These are phyloP conservation scores for Diaporthe longicolla DNA, from an alignment of 2,329 filamentous ascomycete species.

Conservation along the genomic window DNA sequence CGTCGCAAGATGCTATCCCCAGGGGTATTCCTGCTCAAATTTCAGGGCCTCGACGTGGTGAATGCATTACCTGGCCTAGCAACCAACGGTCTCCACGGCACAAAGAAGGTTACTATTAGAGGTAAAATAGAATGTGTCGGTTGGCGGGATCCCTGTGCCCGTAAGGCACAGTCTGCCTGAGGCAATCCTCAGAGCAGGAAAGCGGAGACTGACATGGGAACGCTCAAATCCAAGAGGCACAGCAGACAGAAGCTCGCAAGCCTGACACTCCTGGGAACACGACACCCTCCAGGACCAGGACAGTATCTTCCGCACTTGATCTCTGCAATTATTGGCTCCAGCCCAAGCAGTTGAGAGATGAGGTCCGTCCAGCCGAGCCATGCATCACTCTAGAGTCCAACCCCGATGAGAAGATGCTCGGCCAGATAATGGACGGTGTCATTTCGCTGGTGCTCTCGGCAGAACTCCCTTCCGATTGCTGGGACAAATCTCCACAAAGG, in stretches of 20 bases:
- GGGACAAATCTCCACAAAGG: slow-evolving; percentile 2
- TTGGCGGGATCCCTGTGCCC: slow-evolving; percentile 26
- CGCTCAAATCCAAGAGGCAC: slow-evolving; percentile 21
- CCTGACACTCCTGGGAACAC: background rate
- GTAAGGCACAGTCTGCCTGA: slow-evolving; percentile 24
- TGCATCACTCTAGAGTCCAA: background rate
- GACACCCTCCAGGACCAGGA: background rate
- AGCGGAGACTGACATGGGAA: slow-evolving; percentile 21
- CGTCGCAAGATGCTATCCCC: slow-evolving; percentile 9
- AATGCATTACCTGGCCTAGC: background rate
- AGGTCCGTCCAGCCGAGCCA: background rate
- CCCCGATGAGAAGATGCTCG: slow-evolving; percentile 18
- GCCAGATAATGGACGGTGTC: background rate
- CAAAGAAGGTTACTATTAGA: slow-evolving; percentile 20
- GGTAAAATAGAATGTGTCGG: slow-evolving; percentile 14
- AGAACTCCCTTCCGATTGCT: background rate
- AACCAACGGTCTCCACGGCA: background rate
- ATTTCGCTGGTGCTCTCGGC: slow-evolving; percentile 9
- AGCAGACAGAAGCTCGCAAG: background rate
- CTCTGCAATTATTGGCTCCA: slow-evolving; percentile 13
- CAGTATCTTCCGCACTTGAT: slow-evolving; percentile 9
- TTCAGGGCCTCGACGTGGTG: background rate
- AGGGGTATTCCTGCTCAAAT: background rate
- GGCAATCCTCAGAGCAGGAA: slow-evolving; percentile 10
- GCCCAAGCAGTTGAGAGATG: background rate